These are phyloP conservation scores for Penicillium egyptiacum DNA, from an alignment of 495 filamentous ascomycete species.

Conservation along the genomic window DNA sequence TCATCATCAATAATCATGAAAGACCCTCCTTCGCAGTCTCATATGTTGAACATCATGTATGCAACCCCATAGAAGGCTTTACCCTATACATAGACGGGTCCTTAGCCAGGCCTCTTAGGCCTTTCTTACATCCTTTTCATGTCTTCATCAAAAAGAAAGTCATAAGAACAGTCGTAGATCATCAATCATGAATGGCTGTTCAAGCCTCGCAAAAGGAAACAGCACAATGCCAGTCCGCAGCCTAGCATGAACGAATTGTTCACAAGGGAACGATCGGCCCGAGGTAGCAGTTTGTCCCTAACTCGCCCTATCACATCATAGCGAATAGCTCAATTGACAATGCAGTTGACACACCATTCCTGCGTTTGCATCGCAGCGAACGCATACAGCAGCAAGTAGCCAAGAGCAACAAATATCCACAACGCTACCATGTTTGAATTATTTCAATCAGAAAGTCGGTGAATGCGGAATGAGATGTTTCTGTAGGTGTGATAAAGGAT, in stretches of 20 bases:
- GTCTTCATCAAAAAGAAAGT: background rate
- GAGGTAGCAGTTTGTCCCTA: background rate
- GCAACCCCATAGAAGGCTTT: background rate
- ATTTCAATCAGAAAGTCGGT: constrained; percentile 11
- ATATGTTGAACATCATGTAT: background rate
- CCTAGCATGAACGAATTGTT: background rate
- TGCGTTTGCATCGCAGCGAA: constrained; percentile 36
- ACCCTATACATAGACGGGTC: background rate
- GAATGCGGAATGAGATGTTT: background rate
- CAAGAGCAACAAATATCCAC: constrained; percentile 42
- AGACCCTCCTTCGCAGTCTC: background rate
- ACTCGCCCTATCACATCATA: background rate
- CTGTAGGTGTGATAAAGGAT: constrained; percentile 1
- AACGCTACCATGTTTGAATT: constrained; percentile 32
- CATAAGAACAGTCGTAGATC: background rate
- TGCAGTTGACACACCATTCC: constrained; percentile 17
- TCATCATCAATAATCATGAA: constrained; percentile 20
- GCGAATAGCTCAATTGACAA: constrained; percentile 21
- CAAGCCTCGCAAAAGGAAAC: background rate
- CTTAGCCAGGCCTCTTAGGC: background rate
- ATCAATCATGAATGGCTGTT: background rate
- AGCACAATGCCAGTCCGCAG: background rate
- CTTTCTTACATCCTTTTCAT: background rate
- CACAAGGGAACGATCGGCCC: background rate
- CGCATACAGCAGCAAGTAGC: constrained; percentile 44